These are phyloP conservation scores for Lepiota venenata DNA, from an alignment of 768 basidiomycete species.

Conservation along the genomic window DNA sequence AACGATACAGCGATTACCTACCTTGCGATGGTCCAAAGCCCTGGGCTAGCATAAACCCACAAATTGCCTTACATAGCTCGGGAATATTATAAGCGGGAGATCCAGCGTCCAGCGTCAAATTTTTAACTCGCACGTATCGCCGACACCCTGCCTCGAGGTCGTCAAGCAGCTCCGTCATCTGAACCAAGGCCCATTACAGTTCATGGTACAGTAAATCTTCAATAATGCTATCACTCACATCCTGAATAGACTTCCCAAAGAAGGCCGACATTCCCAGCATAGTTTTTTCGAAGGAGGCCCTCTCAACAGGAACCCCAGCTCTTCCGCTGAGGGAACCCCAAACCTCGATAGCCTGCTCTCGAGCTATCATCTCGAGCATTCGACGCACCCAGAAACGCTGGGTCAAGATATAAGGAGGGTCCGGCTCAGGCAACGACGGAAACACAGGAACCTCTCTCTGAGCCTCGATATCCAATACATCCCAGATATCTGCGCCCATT, in stretches of 20 bases:
- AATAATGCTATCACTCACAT: constrained; percentile 9
- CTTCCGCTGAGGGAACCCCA: constrained; percentile 3
- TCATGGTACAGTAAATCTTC: not conserved
- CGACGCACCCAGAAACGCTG: constrained; percentile 12
- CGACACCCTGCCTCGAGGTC: constrained; percentile 37
- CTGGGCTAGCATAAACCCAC: constrained; percentile 44
- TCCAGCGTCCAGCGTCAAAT: constrained; percentile 24
- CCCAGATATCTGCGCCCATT: constrained; percentile 54
- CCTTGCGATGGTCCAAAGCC: constrained; percentile 44
- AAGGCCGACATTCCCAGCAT: constrained; percentile 9
- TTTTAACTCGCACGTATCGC: constrained; percentile 27
- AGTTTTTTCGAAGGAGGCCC: constrained; percentile 10
- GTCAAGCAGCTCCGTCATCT: constrained; percentile 41
- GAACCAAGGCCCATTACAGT: not conserved
- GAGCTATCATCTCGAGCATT: constrained; percentile 6
- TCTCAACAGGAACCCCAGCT: not conserved
- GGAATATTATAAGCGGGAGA: constrained; percentile 29
- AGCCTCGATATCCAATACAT: constrained; percentile 35
- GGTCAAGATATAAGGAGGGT: constrained; percentile 23
- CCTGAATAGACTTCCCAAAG: constrained; percentile 11
- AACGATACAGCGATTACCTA: constrained; percentile 21
- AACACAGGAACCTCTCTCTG: not conserved
- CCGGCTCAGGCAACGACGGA: not conserved
- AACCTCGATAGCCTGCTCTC: constrained; percentile 9
- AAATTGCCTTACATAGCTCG: constrained; percentile 39